Evolutionary conservation across 345 rosid genomes (phyloP).

Genomic region (Lepidium aucheri): DNA sequence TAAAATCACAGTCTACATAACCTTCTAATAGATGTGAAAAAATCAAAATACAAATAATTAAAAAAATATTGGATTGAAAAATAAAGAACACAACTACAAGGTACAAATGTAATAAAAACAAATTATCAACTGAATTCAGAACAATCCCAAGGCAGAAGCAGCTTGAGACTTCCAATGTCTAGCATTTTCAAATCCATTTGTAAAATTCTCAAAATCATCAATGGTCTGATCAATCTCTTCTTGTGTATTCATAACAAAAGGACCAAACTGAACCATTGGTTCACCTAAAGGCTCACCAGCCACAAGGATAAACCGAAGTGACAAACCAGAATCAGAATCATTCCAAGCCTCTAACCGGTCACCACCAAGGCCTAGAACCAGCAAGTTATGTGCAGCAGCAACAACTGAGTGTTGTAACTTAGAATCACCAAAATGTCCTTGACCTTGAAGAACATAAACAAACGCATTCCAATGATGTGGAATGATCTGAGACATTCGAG

Average conservation of each 20-base stretch:
- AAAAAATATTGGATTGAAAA: not conserved
- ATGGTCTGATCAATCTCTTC: slow-evolving; percentile 66
- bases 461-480: slow-evolving; percentile 68
- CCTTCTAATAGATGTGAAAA: not conserved
- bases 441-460: slow-evolving; percentile 68
- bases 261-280: slow-evolving; percentile 69
- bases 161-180: slow-evolving; percentile 67
- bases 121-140: slow-evolving; percentile 1
- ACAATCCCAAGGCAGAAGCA: slow-evolving; percentile 36
- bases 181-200: slow-evolving; percentile 82
- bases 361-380: slow-evolving; percentile 42
- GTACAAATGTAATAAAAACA: not conserved
- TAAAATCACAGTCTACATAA: not conserved
- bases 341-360: slow-evolving; percentile 79
- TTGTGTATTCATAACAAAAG: slow-evolving; percentile 86
- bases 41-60: not conserved
- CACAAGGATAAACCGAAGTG: slow-evolving; percentile 60
- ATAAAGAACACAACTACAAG: not conserved
- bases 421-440: slow-evolving; percentile 46
- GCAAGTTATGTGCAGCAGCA: slow-evolving; percentile 43
- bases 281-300: slow-evolving; percentile 78
- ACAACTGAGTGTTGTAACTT: slow-evolving; percentile 12
- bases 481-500: slow-evolving; percentile 55
- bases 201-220: slow-evolving; percentile 61
- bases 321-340: slow-evolving; percentile 33